Base-by-base conservation (phyloP, 1,284 basidiomycete species). In the Malassezia vespertilionis region DNA sequence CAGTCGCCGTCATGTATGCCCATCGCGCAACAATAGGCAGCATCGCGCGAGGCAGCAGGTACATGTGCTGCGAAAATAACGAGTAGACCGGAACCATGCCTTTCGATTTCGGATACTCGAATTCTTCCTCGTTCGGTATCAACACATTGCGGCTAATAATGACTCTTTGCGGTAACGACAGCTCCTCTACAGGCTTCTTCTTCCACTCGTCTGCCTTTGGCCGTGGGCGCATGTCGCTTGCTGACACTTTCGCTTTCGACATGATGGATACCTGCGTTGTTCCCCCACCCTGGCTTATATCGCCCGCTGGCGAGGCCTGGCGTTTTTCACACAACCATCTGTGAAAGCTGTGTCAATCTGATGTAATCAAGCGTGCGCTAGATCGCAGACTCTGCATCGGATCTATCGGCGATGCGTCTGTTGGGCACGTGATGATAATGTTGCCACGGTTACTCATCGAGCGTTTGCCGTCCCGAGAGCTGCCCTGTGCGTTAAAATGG, bases 11-110 rank as follows among this genome's bases (percentile, higher is more conserved):
- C 14, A 49, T 59, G 40, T 53, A 63, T 1, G 40, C 33, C 36
- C 53, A 57, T 15, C 65, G 58, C n/a, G 58, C 30, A 2, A 49
- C 47, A 22, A 63, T 30, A 10, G 64, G 59, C 2, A 57, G 32
- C 5, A 58, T 17, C 4, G 56, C 32, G 6, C 56, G 48, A 27
- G 60, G 56, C 2, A 55, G 40, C 17, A 64, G 52, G 44, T 47
- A 58, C 10, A 53, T 18, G 30, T 63, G 60, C 5, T 61, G 56
- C n/a, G 48, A 33, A 32, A 46, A 49, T 28, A 56, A 55, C 28
- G 51, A 44, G 46, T 53, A 58, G 5, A 56, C 48, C 1, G 62
- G 62, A 1, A 62, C 48, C 20, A 43, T 49, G 12, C 41, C 46
- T 26, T 42, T 32, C 1, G 26, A 28, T 18, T 21, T 24, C 1